A percentile compares a stretch with the other conserved stretches of the same genome.
phyloP scores from a whole-genome alignment of 192 early-diverging fungal species.

The Haplosporangium gracile region DNA sequence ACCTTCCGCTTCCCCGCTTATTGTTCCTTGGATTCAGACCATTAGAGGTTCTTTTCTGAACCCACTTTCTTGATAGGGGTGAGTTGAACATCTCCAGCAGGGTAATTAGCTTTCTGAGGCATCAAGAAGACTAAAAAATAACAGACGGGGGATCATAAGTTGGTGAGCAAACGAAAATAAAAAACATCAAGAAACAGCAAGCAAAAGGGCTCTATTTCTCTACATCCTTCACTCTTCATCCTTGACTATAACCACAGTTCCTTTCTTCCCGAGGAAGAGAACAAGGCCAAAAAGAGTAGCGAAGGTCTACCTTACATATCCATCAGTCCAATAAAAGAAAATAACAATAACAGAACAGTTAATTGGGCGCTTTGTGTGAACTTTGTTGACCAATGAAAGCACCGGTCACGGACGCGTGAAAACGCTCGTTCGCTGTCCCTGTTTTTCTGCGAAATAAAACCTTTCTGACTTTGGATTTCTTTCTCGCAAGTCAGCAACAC shows the following conservation, averaged over 20 bases:
- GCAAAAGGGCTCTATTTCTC: not conserved
- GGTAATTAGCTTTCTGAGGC: too few relatives aligned
- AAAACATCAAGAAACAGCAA: not conserved
- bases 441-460: not conserved
- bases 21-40: not conserved
- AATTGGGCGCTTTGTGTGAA: not conserved
- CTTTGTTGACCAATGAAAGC: not conserved
- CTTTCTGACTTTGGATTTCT: not conserved
- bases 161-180: not conserved
- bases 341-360: not conserved
- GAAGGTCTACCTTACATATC: not conserved
- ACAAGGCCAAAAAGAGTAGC: not conserved
- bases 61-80: not conserved
- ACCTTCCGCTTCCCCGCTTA: not conserved
- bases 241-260: not conserved
- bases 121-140: not conserved
- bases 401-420: not conserved
- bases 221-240: not conserved
- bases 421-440: not conserved
- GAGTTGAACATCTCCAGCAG: not conserved
- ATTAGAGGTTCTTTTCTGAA: not conserved
- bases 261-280: not conserved
- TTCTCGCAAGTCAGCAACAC: not conserved
- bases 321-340: not conserved
- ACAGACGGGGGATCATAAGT: not conserved